These are phyloP conservation scores for Prinsepia uniflora DNA, from an alignment of 306 rosid genomes.

Conservation along the genomic window DNA sequence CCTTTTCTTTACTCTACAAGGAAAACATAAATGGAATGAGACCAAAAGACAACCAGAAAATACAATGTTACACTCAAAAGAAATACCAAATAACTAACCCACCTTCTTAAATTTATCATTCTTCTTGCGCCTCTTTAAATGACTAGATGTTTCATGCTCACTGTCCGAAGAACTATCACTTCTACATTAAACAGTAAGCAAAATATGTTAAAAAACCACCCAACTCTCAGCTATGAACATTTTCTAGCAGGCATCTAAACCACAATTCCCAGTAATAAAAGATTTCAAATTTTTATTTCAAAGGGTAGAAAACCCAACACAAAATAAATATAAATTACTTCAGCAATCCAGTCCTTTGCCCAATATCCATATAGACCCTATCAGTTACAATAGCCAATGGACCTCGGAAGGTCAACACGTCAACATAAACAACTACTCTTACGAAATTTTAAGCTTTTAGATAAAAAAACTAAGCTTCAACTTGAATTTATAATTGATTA, in stretches of 20 bases:
- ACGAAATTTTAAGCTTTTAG: not conserved
- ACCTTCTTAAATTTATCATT: conserved; percentile 72
- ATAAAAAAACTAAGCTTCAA: not conserved
- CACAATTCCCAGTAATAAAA: not conserved
- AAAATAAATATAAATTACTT: not conserved
- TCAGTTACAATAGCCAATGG: not conserved
- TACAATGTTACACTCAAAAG: not conserved
- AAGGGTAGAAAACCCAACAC: not conserved
- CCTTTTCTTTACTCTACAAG: conserved; percentile 66
- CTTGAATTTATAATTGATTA: not conserved
- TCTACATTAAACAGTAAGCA: conserved; percentile 27
- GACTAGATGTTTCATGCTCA: conserved; percentile 62
- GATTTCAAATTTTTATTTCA: too few relatives aligned
- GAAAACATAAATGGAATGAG: not conserved
- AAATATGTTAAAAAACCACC: conserved; percentile 15
- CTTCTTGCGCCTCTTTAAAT: conserved; percentile 78
- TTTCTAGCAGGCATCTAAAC: not conserved
- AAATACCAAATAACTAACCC: conserved; percentile 5
- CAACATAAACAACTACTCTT: not conserved
- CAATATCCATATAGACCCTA: not conserved
- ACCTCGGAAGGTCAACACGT: not conserved
- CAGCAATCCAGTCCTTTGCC: not conserved
- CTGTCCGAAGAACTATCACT: conserved; percentile 69
- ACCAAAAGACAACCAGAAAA: not conserved
- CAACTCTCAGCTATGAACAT: not conserved